Evolutionary conservation across 2,329 filamentous ascomycete genomes (phyloP), one percentile per base, ranked within the genome.

Genomic region (Lachnellula subtilissima): DNA sequence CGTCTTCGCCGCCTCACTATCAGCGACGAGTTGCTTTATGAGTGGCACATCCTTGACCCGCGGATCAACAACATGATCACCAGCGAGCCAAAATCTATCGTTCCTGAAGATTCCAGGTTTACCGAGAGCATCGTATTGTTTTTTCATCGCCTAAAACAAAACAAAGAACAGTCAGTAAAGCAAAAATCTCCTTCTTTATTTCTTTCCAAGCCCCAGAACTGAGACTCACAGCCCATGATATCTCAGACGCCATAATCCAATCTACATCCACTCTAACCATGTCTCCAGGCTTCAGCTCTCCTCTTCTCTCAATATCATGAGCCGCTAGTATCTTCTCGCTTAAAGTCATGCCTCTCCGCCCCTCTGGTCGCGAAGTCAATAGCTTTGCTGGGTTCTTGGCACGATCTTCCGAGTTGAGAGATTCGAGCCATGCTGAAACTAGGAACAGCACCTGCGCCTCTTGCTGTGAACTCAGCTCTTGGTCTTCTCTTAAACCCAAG

Each of bases 61-160:
- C 1, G 77, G 76, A 52, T 79, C 75, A 5, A 78, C 75, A 4
- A 74, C 70, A 58, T 79, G 76, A 60, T 79, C 77, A 2, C 73
- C 73, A 0, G 76, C 76, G 4, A 80, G 69, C 77, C 77, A 79
- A 60, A 80, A 74, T 0, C 77, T 67, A 57, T 79, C 76, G 52
- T 78, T 80, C 9, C 77, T 74, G 57, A 72, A 78, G n/a, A 77
- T 74, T 4, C 22, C 22, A 22, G 14, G 8, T n/a, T 19, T 43
- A 7, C 12, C 40, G 22, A 22, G 22, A 22, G 17, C 72, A 70
- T 1, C 75, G 74, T 14, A 64, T 60, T 3, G 74, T 73, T 8
- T 78, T 61, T 4, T 64, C 52, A 4, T 74, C 65, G 59, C 76
- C 75, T 4, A 71, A 32, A 35, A 15, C 19, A 5, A 37, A 28